phyloP scores from a whole-genome alignment of 257 asterid genomes.

The Capsicum pubescens region DNA sequence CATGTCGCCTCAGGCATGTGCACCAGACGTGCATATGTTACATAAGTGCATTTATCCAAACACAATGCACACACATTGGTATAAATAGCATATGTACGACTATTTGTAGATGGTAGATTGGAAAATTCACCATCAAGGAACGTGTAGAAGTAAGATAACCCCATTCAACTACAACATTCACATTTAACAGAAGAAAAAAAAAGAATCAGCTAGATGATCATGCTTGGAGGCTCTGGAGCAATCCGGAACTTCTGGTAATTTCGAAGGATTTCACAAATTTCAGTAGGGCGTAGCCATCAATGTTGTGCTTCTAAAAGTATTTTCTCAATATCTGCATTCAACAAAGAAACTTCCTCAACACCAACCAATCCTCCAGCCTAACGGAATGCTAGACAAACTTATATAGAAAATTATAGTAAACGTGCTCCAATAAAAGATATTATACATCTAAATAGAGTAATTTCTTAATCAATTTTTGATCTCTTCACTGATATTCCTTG shows the following conservation, averaged over 20 bases:
- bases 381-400: neutral
- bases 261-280: slow-evolving; percentile 80
- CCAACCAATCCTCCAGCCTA: neutral
- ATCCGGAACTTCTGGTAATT: slow-evolving; percentile 72
- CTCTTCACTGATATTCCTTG: neutral
- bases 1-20: neutral
- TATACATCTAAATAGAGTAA: slow-evolving; percentile 10
- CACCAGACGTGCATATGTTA: neutral
- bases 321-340: slow-evolving; percentile 79
- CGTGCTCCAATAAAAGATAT: neutral
- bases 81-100: slow-evolving; percentile 5
- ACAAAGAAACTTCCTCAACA: slow-evolving; percentile 32
- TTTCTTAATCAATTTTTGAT: neutral
- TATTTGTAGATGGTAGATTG: neutral
- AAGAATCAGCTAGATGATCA: slow-evolving; percentile 30
- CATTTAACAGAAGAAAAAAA: slow-evolving; percentile 11
- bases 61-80: neutral
- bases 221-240: slow-evolving; percentile 84
- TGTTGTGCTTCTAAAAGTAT: slow-evolving; percentile 82
- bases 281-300: slow-evolving; percentile 95
- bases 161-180: neutral
- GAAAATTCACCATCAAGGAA: neutral
- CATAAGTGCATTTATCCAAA: neutral
- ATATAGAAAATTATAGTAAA: neutral
- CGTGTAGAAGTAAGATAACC: neutral